Evolutionary conservation across 768 basidiomycete species (phyloP).

Genomic region (Scleroderma citrinum): DNA sequence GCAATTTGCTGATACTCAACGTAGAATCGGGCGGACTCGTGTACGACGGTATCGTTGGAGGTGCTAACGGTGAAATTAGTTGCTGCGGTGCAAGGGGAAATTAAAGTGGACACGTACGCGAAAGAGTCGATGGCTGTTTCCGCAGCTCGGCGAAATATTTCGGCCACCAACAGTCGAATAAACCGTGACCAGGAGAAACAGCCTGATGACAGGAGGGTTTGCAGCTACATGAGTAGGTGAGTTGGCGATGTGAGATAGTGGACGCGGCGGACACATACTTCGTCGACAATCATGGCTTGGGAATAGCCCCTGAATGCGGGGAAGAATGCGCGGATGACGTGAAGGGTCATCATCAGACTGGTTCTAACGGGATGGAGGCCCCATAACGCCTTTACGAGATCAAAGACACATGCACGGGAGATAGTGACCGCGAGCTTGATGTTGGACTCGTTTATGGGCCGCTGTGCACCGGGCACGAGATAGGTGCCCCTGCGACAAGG

Average conservation of each 20-base stretch:
- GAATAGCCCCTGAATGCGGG: constrained; percentile 84
- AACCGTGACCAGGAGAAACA: constrained; percentile 67
- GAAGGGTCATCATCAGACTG: constrained; percentile 63
- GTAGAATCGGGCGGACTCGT: constrained; percentile 65
- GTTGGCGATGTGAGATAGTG: constrained; percentile 1
- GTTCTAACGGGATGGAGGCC: constrained; percentile 62
- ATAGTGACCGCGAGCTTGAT: constrained; percentile 52
- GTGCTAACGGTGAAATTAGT: constrained; percentile 35
- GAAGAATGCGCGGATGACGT: constrained; percentile 67
- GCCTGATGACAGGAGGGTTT: constrained; percentile 62
- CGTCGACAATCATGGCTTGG: constrained; percentile 80
- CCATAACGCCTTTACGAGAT: constrained; percentile 48
- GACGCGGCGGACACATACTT: constrained; percentile 47
- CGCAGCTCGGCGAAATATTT: constrained; percentile 55
- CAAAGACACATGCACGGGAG: constrained; percentile 45
- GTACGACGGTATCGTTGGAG: constrained; percentile 66
- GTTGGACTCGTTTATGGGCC: constrained; percentile 55
- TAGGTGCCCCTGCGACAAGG: constrained; percentile 38
- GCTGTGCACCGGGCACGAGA: constrained; percentile 64
- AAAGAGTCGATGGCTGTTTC: constrained; percentile 66
- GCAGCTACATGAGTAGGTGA: constrained; percentile 42
- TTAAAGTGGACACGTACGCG: constrained; percentile 47
- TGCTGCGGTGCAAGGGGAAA: constrained; percentile 10
- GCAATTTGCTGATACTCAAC: constrained; percentile 78
- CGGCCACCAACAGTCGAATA: constrained; percentile 50